phyloP scores from a whole-genome alignment of 805 yeast genomes.

The Yarrowia deformans region DNA sequence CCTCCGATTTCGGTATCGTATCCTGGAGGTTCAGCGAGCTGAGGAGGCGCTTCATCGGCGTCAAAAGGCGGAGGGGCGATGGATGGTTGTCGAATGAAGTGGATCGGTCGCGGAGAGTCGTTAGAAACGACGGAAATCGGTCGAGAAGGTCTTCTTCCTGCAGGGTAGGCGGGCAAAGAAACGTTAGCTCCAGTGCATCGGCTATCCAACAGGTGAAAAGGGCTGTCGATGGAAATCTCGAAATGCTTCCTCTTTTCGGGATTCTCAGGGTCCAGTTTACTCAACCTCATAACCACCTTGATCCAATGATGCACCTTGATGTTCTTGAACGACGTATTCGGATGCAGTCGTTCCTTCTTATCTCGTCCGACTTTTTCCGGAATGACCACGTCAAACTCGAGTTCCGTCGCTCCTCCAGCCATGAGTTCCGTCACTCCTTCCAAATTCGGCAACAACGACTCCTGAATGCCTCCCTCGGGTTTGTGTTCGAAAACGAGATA shows the following conservation, averaged over 20 bases:
- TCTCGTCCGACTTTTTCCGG: conserved; percentile 62
- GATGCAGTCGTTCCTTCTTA: conserved; percentile 57
- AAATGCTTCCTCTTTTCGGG: conserved; percentile 78
- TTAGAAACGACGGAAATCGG: not conserved
- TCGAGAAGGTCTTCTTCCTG: conserved; percentile 39
- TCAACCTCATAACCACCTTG: conserved; percentile 82
- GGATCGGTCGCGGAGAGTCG: conserved; percentile 56
- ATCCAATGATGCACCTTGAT: conserved; percentile 96
- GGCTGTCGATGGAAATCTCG: conserved; percentile 94
- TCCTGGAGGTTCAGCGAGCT: conserved; percentile 13
- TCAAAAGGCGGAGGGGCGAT: conserved; percentile 71
- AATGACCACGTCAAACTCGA: conserved; percentile 83
- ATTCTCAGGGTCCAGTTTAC: conserved; percentile 58
- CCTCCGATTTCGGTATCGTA: conserved; percentile 20
- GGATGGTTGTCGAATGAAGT: conserved; percentile 61
- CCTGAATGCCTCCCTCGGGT: conserved; percentile 41
- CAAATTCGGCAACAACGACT: conserved; percentile 16
- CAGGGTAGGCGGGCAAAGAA: conserved; percentile 52
- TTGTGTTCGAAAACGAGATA: conserved; percentile 77
- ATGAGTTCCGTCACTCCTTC: conserved; percentile 23
- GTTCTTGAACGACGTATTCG: conserved; percentile 80
- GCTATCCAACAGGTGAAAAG: conserved; percentile 80
- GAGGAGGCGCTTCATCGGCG: conserved; percentile 43
- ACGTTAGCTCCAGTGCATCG: conserved; percentile 57
- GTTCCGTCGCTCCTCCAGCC: conserved; percentile 51